Base-by-base conservation (phyloP, 345 rosid species). In the Eutrema heterophyllum region DNA sequence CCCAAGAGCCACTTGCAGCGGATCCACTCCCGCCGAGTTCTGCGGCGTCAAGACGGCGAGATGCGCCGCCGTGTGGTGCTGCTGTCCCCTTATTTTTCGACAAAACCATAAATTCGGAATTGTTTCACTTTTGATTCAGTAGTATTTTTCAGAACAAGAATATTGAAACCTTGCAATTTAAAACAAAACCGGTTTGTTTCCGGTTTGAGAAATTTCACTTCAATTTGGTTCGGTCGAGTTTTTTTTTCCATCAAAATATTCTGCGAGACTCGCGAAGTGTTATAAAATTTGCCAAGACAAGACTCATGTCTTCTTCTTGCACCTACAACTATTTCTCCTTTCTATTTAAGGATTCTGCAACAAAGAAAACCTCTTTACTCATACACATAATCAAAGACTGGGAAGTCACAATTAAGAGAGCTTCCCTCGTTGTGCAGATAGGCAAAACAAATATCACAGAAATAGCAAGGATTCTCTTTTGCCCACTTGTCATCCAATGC, bases 31-130 rank as follows among this genome's bases (percentile, higher is more conserved):
- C 35, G 82, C 68, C 12, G 76, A 79, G 79, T 70, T 67, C 46
- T 29, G 97, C 79, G 68, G 97, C 0, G 92, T 86, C 0, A 82
- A 90, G 0, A 75, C 93, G 21, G 97, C 93, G 9, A 89, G 86
- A 75, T 85, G 93, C 71, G 88, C 91, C 62, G 96, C 89, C 55
- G 83, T 90, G 0, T 85, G 89, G 38, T 90, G 97, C 44, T 90
- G 97, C 46, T 86, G 91, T 51, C 97, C 93, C 0, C n/a, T n/a
- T n/a, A 13, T 32, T n/a, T n/a, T 54, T n/a, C 0, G 59, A n/a
- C 39, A 30, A n/a, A 54, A 30, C 21, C 60, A 53, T 53, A 53
- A 40, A 40, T 13, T 41, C 15, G 46, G 15, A 41, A n/a, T 5
- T 41, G 15, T 2, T 41, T 41, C 6, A 41, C 6, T 41, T 12